Conservation (phyloP, 129 eudicot genomes). For the Saussurea involucrata region DNA sequence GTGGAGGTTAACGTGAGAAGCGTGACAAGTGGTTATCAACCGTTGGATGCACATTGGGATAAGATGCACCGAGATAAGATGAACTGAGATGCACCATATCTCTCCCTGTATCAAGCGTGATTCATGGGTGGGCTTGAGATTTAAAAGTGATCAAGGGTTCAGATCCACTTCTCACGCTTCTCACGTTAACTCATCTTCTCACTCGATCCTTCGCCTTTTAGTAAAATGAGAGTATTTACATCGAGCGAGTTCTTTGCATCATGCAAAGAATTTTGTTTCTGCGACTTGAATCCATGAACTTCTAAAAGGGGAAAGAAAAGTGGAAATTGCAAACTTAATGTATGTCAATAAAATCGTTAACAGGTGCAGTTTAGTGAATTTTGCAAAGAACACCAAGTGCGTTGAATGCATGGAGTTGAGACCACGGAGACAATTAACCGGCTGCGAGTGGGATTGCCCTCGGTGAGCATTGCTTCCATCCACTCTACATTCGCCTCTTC, state of each 20-base stretch:
- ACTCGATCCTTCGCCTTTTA: no score
- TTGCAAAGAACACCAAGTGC: constrained; percentile 66
- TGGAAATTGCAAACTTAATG: neutral
- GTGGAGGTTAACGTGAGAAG: no score
- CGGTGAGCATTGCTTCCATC: constrained; percentile 52
- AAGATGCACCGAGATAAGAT: no score
- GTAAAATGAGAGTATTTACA: neutral
- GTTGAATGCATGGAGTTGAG: constrained; percentile 70
- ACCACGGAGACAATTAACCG: constrained; percentile 60
- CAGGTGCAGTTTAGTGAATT: constrained; percentile 87
- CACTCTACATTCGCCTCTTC: neutral
- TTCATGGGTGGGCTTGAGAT: no score
- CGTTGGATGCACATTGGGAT: no score
- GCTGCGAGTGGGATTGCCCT: constrained; percentile 93
- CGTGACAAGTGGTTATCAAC: no score
- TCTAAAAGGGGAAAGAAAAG: neutral
- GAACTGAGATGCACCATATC: no score
- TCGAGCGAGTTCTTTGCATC: neutral
- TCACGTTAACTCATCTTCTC: no score
- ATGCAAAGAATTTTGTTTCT: neutral
- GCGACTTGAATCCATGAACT: neutral
- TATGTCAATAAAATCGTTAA: neutral
- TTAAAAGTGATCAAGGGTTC: no score
- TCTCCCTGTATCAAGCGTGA: no score
- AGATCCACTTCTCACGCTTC: no score